Conservation (phyloP, 805 yeast genomes). For the Grigorovia yakushimaensis region DNA sequence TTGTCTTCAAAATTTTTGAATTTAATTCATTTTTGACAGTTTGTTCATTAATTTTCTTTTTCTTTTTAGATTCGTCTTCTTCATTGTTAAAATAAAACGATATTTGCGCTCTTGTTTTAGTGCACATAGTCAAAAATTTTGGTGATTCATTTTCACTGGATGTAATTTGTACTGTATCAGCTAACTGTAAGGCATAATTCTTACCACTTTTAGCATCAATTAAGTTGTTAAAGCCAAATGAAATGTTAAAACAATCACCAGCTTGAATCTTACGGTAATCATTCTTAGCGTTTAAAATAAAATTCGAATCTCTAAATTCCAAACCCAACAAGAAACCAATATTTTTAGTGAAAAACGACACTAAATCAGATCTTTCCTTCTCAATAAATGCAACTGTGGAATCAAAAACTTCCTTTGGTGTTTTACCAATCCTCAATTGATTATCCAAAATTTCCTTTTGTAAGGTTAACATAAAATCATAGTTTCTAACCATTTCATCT, state of each 20-base stretch:
- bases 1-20: conserved; percentile 67
- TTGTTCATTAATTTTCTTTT: conserved; percentile 28
- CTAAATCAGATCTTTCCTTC: conserved; percentile 56
- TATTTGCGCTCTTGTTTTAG: conserved; percentile 62
- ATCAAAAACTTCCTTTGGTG: conserved; percentile 57
- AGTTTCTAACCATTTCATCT: conserved; percentile 64
- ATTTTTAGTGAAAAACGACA: conserved; percentile 57
- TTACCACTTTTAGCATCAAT: conserved; percentile 41
- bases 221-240: conserved; percentile 67
- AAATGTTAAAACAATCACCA: conserved; percentile 66
- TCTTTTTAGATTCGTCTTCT: conserved; percentile 37
- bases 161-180: conserved; percentile 72
- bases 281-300: conserved; percentile 63
- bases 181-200: conserved; percentile 58
- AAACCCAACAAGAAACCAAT: conserved; percentile 85
- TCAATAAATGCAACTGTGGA: conserved; percentile 53
- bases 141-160: conserved; percentile 40
- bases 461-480: conserved; percentile 61
- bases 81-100: conserved; percentile 78
- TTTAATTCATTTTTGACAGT: conserved; percentile 27
- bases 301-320: conserved; percentile 74
- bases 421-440: conserved; percentile 55
- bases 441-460: conserved; percentile 53
- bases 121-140: conserved; percentile 58
- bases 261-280: conserved; percentile 50